These are phyloP conservation scores for Penicillium crystallinum DNA, from an alignment of 495 filamentous ascomycete species.

Conservation along the genomic window DNA sequence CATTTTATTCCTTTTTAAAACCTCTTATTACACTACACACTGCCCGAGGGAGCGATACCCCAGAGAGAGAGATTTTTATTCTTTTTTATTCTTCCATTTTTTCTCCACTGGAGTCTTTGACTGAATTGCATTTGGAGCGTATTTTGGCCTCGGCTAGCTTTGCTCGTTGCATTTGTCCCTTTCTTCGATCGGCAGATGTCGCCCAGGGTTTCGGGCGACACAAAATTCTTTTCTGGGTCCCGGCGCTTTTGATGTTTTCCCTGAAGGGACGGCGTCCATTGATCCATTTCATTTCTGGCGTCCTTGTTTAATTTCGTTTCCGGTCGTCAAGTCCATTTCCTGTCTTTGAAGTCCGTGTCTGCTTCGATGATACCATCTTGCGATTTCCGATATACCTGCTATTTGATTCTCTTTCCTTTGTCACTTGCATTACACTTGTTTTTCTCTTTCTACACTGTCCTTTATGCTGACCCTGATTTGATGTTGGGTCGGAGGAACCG, in stretches of 20 bases:
- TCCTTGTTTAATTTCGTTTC: conserved; percentile 16
- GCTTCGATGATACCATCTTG: conserved; percentile 44
- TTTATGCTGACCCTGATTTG: not conserved
- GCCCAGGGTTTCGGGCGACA: conserved; percentile 12
- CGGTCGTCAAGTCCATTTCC: conserved; percentile 11
- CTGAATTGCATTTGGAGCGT: conserved; percentile 28
- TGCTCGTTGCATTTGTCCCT: conserved; percentile 17
- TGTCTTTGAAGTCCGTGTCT: conserved; percentile 28
- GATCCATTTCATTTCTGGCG: conserved; percentile 16
- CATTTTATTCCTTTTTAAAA: not conserved
- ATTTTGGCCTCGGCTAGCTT: conserved; percentile 25
- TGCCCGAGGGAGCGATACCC: not conserved
- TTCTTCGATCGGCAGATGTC: conserved; percentile 13
- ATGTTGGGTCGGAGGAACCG: conserved; percentile 8
- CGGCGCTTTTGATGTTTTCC: conserved; percentile 22
- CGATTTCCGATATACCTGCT: conserved; percentile 17
- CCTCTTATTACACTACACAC: not conserved
- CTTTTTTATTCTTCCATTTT: conserved; percentile 1
- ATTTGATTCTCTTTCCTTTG: conserved; percentile 2
- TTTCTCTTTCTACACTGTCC: not conserved
- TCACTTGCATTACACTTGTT: not conserved
- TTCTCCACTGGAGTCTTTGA: conserved; percentile 19
- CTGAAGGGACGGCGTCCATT: conserved; percentile 29
- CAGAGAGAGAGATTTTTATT: conserved; percentile 9
- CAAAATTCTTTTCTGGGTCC: conserved; percentile 21